Conservation (phyloP, 2,329 filamentous ascomycete genomes). For the Thermothelomyces thermophilus region DNA sequence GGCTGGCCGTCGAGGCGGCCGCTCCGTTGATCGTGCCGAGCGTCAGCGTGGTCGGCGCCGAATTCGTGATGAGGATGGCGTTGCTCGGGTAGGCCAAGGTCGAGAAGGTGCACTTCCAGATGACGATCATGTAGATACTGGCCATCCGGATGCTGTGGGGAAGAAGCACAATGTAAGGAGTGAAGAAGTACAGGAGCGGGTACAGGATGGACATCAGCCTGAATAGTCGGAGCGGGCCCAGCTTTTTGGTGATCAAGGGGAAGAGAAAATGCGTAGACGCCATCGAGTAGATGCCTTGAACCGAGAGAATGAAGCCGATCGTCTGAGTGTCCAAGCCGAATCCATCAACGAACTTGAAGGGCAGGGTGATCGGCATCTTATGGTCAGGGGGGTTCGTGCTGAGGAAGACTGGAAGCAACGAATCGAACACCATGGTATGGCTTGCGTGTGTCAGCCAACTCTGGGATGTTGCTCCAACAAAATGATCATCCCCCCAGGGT, state of each 20-base stretch:
- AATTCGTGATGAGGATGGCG: conserved; percentile 82
- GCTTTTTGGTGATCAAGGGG: conserved; percentile 63
- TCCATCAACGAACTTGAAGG: conserved; percentile 84
- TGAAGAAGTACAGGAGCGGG: conserved; percentile 78
- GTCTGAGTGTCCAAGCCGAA: conserved; percentile 76
- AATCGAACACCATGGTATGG: conserved; percentile 95
- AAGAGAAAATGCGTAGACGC: conserved; percentile 79
- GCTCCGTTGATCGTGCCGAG: conserved; percentile 90
- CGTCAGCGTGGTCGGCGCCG: conserved; percentile 74
- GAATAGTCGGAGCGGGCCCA: conserved; percentile 78
- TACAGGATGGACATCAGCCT: conserved; percentile 74
- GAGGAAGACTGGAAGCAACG: conserved; percentile 86
- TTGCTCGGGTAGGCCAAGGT: conserved; percentile 88
- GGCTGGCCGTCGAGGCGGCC: conserved; percentile 82
- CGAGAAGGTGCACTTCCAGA: conserved; percentile 90
- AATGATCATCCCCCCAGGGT: not conserved
- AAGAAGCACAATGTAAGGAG: conserved; percentile 83
- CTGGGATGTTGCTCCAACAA: no score
- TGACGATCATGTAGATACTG: conserved; percentile 68
- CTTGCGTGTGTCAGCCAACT: conserved; percentile 39
- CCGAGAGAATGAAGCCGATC: conserved; percentile 80
- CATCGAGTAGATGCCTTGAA: conserved; percentile 87
- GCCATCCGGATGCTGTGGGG: conserved; percentile 64
- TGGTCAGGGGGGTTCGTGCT: conserved; percentile 53
- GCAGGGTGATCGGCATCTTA: conserved; percentile 52